Evolutionary conservation across 1,139 yeast species (phyloP), one percentile per base, ranked within the genome.

Genomic region (Saccharomyces hybrid): DNA sequence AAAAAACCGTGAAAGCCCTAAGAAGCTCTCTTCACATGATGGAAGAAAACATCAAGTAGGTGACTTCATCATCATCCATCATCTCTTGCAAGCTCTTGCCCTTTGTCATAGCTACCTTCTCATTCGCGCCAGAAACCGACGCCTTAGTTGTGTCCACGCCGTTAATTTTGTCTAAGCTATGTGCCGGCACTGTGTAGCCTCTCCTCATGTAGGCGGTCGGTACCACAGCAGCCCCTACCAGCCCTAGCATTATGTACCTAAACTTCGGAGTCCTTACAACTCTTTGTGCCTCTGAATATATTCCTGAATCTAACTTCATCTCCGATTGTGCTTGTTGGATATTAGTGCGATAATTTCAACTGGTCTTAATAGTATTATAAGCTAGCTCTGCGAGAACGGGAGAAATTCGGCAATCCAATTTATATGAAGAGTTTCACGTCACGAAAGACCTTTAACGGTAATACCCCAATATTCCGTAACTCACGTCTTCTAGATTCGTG

Each of bases 21-120:
- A 42, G 42, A 23, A 20, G 28, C 16, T 23, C 5, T 23, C 13
- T 20, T 58, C 53, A 65, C 51, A 66, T 56, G 42, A 66, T 65
- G 8, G 69, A 64, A 5, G 69, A 65, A 27, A 65, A 61, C 59
- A 67, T 52, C 25, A 63, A 54, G 48, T 61, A 56, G 7, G 61
- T 61, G 9, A 59, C 53, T 44, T 66, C 69, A 14, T 62, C 65
- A 32, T 60, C 65, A 14, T 26, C 53, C 50, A 41, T 61, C 50
- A 16, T 54, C 48, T 30, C 34, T 49, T 14, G 52, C 48, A 5
- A 44, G n/a, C 13, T 25, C 52, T 25, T 48, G 8, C 50, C 52
- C 26, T 50, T 50, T 42, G 11, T 34, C 42, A 42, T 46, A 41
- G 25, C 49, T 13, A 30, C 23, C 23, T n/a, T 42, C 41, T 28